Evolutionary conservation across 805 yeast genomes (phyloP).

Genomic region (Wickerhamomyces tratensis): DNA sequence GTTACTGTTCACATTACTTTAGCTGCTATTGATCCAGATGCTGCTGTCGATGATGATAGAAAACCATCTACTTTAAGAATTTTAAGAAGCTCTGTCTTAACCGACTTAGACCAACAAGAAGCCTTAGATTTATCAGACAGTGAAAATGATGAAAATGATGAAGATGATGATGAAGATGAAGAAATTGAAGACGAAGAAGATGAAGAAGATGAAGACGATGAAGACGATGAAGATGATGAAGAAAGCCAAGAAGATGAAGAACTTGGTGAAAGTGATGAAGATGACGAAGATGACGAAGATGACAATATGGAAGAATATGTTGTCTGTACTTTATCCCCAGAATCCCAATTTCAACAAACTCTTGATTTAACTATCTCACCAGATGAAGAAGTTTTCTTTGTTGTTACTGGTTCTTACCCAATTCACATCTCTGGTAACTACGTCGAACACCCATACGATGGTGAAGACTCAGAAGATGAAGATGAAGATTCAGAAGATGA

Average conservation of each 20-base stretch:
- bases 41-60: slow-evolving; percentile 64
- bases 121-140: slow-evolving; percentile 31
- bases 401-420: slow-evolving; percentile 93
- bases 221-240: slow-evolving; percentile 31
- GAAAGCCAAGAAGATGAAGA: slow-evolving; percentile 39
- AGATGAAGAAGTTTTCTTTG: slow-evolving; percentile 89
- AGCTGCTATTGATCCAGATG: slow-evolving; percentile 91
- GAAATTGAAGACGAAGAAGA: slow-evolving; percentile 22
- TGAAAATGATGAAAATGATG: slow-evolving; percentile 35
- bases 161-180: slow-evolving; percentile 23
- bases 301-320: slow-evolving; percentile 76
- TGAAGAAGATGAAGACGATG: slow-evolving; percentile 23
- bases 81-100: slow-evolving; percentile 51
- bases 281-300: slow-evolving; percentile 46
- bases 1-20: slow-evolving; percentile 84
- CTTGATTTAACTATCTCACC: slow-evolving; percentile 85
- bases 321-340: slow-evolving; percentile 85
- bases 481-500: slow-evolving; percentile 34
- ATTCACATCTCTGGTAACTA: slow-evolving; percentile 91
- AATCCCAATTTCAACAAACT: slow-evolving; percentile 78
- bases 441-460: slow-evolving; percentile 91
- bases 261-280: slow-evolving; percentile 40
- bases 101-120: slow-evolving; percentile 37
- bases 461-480: slow-evolving; percentile 43
- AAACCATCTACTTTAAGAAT: slow-evolving; percentile 87